These are phyloP conservation scores for Neoboletus subvelutipes DNA, from an alignment of 768 basidiomycete genomes.

Conservation along the genomic window DNA sequence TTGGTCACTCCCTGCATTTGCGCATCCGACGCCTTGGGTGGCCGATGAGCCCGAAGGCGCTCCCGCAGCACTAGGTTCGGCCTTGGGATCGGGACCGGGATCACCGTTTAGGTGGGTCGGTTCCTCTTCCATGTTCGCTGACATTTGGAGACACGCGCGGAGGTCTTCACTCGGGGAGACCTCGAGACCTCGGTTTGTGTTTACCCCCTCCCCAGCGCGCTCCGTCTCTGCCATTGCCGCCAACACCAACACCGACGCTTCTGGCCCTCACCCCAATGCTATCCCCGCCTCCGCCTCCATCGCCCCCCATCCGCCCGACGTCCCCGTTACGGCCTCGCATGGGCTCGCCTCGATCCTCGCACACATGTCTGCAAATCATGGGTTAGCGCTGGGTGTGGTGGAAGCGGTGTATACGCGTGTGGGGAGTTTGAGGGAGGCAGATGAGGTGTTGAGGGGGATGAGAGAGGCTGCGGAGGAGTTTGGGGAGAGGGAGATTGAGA, in stretches of 20 bases:
- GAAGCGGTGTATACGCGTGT: conserved; percentile 36
- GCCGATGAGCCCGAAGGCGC: not conserved
- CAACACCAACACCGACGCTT: no score
- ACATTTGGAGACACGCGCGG: not conserved
- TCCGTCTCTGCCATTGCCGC: not conserved
- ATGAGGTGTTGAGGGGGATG: conserved; percentile 40
- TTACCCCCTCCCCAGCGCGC: conserved; percentile 9
- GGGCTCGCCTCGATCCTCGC: conserved; percentile 36
- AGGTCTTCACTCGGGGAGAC: not conserved
- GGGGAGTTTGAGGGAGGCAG: conserved; percentile 38
- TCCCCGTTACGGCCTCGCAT: conserved; percentile 17
- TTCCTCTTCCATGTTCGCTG: not conserved
- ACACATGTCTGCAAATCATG: conserved; percentile 46
- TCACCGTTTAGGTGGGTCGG: conserved; percentile 1
- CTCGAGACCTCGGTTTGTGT: no score
- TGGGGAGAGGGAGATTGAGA: conserved; percentile 19
- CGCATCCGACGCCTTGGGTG: conserved; percentile 1
- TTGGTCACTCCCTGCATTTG: conserved; percentile 18
- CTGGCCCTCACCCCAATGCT: not conserved
- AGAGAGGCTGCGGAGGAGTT: conserved; percentile 35
- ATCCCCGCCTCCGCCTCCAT: not conserved
- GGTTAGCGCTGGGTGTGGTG: conserved; percentile 42
- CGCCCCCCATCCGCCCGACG: conserved; percentile 12
- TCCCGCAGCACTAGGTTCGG: not conserved
- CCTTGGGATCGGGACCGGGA: not conserved